These are phyloP conservation scores for Talaromyces wortmannii DNA, from an alignment of 495 filamentous ascomycete species.

Conservation along the genomic window DNA sequence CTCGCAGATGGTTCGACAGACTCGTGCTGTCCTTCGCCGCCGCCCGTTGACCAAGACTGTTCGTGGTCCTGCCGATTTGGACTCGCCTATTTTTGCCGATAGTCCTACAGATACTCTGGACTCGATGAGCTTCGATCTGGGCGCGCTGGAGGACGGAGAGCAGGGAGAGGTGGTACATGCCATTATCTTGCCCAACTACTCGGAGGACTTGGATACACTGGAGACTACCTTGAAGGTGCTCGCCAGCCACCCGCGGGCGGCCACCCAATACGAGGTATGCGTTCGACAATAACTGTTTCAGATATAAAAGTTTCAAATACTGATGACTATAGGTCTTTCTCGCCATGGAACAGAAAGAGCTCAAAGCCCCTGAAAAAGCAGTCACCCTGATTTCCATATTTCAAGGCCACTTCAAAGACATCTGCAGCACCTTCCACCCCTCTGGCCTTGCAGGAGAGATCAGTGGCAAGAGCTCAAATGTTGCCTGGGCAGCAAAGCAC, in stretches of 20 bases:
- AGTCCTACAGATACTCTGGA: neutral
- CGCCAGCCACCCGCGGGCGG: conserved; percentile 56
- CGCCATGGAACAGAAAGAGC: conserved; percentile 64
- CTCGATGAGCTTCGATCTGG: neutral
- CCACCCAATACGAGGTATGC: conserved; percentile 56
- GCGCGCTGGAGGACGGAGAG: conserved; percentile 5
- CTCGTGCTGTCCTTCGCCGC: conserved; percentile 15
- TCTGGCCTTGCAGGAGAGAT: conserved; percentile 53
- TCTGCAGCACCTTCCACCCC: conserved; percentile 57
- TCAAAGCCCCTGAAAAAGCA: conserved; percentile 46
- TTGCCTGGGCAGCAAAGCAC: conserved; percentile 57
- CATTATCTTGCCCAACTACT: conserved; percentile 64
- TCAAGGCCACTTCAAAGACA: conserved; percentile 50
- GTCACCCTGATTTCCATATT: conserved; percentile 44
- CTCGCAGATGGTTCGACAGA: conserved; percentile 13
- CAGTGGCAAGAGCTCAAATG: conserved; percentile 63
- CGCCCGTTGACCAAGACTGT: conserved; percentile 6
- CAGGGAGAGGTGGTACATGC: conserved; percentile 45
- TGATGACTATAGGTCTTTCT: conserved; percentile 47
- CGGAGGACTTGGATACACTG: conserved; percentile 58
- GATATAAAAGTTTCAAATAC: conserved; percentile 8
- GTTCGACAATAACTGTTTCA: conserved; percentile 7
- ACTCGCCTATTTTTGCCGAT: neutral
- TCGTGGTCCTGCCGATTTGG: neutral
- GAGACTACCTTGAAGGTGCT: conserved; percentile 59